Base-by-base conservation (phyloP, 345 rosid species). In the Ceriops decandra region DNA sequence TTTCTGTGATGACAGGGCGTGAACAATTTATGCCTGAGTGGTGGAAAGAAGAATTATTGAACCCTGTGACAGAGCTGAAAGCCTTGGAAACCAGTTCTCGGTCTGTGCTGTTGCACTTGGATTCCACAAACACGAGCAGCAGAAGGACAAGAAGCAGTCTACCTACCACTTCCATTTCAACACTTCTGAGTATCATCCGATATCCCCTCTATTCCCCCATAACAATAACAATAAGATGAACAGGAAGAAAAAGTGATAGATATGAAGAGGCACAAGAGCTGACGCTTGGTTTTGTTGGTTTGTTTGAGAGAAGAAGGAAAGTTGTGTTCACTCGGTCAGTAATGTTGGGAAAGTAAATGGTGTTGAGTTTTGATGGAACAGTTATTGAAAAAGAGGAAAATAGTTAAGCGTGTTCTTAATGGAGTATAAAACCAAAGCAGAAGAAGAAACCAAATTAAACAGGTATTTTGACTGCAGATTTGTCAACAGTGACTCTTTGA, bases 61-160 rank as follows among this genome's bases (percentile, higher is more conserved):
- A 89, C 1, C 85, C 88, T 52, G 93, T 79, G 61, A 91, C 87
- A 27, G 83, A 82, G 67, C 74, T 70, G 76, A 91, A 91, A 54
- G 89, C 96, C 71, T 49, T 81, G 1, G 80, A 75, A 64, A 91
- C 68, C n/a, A 76, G 84, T n/a, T 54, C 63, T 5, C 8, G 65
- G 78, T 93, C 89, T 19, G 68, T 76, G 49, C 69, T 73, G 72
- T 74, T 64, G 66, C 85, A 80, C 31, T 80, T 61, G 67, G 98
- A 83, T 51, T 84, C 82, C 4, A 56, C 81, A 26, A 83, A 56
- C 47, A 77, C 77, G 78, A 87, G 38, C 58, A 85, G 60, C 13
- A 82, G 68, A 32, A 83, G 68, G 64, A 87, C 17, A 49, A 85
- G 76, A 51, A 79, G 22, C 47, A 82, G 60, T 54, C 73, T 78